Evolutionary conservation across 495 filamentous ascomycete species (phyloP).

Genomic region (Aspergillus sparsus): DNA sequence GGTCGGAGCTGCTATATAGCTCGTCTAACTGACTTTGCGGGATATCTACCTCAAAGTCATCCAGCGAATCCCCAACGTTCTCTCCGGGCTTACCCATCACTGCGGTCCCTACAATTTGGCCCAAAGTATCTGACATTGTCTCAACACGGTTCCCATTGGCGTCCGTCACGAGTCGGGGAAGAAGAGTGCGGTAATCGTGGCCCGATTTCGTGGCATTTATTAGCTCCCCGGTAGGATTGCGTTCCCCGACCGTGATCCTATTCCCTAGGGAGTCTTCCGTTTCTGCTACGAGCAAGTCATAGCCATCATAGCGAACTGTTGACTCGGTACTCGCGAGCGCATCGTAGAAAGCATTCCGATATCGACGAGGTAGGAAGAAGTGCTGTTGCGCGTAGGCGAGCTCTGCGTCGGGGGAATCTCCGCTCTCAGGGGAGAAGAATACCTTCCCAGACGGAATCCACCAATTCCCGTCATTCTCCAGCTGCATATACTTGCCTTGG

Average conservation of each 20-base stretch:
- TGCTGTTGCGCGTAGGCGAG: background rate
- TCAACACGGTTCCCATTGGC: slow-evolving; percentile 23
- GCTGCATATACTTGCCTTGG: background rate
- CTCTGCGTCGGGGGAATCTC: background rate
- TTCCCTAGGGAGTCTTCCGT: slow-evolving; percentile 14
- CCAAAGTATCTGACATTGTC: slow-evolving; percentile 22
- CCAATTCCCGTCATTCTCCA: background rate
- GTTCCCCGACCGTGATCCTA: no score
- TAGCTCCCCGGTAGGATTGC: no score
- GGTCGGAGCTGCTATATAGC: background rate
- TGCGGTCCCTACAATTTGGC: slow-evolving; percentile 23
- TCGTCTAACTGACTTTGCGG: slow-evolving; percentile 3
- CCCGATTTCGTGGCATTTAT: background rate
- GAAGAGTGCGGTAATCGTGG: slow-evolving; percentile 22
- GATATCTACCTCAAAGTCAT: slow-evolving; percentile 12
- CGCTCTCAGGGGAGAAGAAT: background rate
- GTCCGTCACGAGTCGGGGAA: slow-evolving; percentile 19
- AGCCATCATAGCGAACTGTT: background rate
- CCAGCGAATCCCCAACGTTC: slow-evolving; percentile 25
- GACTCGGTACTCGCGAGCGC: background rate
- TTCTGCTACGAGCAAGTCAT: background rate
- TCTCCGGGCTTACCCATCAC: slow-evolving; percentile 28
- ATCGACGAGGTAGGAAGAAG: background rate
- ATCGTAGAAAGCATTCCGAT: background rate
- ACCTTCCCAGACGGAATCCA: background rate